Conservation (phyloP, 2,329 filamentous ascomycete species). For the Fusarium nurragi region DNA sequence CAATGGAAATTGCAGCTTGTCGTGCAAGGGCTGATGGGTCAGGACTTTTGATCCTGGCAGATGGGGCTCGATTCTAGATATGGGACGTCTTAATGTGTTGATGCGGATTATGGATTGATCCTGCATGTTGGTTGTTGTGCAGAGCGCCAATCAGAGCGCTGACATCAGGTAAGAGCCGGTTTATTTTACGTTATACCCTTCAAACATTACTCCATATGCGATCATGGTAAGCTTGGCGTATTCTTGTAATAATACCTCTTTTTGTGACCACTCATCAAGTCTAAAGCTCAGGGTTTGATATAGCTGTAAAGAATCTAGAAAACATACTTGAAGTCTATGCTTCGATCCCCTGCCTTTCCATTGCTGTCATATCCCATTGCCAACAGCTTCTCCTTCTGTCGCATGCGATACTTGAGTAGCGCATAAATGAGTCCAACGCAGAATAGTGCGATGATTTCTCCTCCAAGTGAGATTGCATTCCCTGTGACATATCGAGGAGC, state of each 20-base stretch:
- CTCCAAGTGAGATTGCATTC: slow-evolving; percentile 44
- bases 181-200: too few relatives aligned
- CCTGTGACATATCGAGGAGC: slow-evolving; percentile 45
- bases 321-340: slow-evolving; percentile 33
- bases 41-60: background rate
- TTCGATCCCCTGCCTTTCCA: slow-evolving; percentile 27
- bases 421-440: slow-evolving; percentile 42
- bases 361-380: slow-evolving; percentile 38
- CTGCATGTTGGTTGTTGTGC: too few relatives aligned
- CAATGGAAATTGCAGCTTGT: background rate
- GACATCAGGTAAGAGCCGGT: too few relatives aligned
- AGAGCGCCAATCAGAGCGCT: too few relatives aligned
- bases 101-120: too few relatives aligned
- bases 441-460: slow-evolving; percentile 40
- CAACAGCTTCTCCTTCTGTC: slow-evolving; percentile 39
- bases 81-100: too few relatives aligned
- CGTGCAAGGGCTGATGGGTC: background rate
- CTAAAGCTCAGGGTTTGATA: background rate
- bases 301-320: slow-evolving; percentile 36
- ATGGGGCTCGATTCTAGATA: too few relatives aligned
- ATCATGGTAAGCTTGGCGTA: too few relatives aligned
- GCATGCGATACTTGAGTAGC: slow-evolving; percentile 43
- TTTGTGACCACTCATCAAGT: too few relatives aligned
- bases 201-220: too few relatives aligned
- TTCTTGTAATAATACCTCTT: too few relatives aligned